Evolutionary conservation across 176 grass and related monocot genomes (phyloP), one percentile per base, ranked within the genome.

Genomic region (Aegilops longissima): DNA sequence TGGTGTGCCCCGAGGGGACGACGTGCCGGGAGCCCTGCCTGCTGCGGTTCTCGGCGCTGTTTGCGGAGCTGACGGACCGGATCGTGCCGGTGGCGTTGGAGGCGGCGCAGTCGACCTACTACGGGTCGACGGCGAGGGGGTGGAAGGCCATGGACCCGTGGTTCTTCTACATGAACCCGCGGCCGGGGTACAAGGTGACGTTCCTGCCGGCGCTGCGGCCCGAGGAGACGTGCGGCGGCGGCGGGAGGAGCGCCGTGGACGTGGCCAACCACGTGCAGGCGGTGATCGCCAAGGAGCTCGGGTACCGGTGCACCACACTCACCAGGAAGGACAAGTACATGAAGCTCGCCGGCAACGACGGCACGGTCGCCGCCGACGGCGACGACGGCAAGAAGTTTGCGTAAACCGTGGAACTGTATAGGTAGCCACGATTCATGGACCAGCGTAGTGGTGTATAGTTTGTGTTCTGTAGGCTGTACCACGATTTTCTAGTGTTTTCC

Each of bases 101-200:
- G 45, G 45, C 73, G 4, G 2, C 2, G 16, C 73, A 77, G 16
- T 25, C 45, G 0, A 77, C 73, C 3, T 77, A 77, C 73, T 56
- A 77, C 47, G 73, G 73, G 73, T 77, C 73, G 8, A 77, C 73
- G 47, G 47, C 16, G 27, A 31, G 27, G 27, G 73, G 73, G 0
- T 77, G 73, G 73, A 77, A 20, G 73, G 25, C 47, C 73, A 20
- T 56, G 73, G 73, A 77, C 27, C 73, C 73, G 1, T 77, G 73
- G 16, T 77, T 77, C 73, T 77, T 56, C 27, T 77, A 77, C 73
- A 77, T 77, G 73, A 77, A 77, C 47, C 73, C 27, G 17, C 16
- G 73, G 16, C 73, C 73, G 0, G 73, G 47, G 16, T 77, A 77
- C 73, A 29, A 29, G 14, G 47, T 77, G 47, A 56, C 47, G 4